A percentile compares a stretch with the other conserved stretches of the same genome.
These are phyloP conservation scores for Colletotrichum simmondsii DNA, from an alignment of 2,329 filamentous ascomycete species.

Conservation along the genomic window DNA sequence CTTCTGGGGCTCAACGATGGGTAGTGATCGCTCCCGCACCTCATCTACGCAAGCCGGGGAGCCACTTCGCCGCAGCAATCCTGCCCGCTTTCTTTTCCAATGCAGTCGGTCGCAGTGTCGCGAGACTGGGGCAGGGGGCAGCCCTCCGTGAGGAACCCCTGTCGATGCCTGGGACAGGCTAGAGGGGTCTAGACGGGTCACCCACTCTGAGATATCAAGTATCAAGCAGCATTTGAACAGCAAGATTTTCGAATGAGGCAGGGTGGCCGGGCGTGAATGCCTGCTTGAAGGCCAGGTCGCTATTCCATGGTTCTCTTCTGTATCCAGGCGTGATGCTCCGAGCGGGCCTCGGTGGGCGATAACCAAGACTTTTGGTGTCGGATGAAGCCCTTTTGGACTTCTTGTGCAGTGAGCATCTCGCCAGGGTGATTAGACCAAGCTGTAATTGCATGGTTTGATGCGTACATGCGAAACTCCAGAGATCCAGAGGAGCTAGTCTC, in stretches of 20 bases:
- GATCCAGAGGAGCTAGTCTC: neutral
- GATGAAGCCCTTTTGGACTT: conserved; percentile 21
- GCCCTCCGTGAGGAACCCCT: conserved; percentile 14
- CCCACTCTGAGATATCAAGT: neutral
- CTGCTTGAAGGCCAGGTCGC: neutral
- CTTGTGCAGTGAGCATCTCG: conserved; percentile 11
- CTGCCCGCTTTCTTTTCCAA: conserved; percentile 25
- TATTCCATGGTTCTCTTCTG: neutral
- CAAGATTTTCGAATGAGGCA: conserved; percentile 3
- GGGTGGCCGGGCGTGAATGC: neutral
- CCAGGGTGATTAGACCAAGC: neutral
- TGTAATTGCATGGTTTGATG: conserved; percentile 7
- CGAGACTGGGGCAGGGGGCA: conserved; percentile 22
- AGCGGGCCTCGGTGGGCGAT: conserved; percentile 23
- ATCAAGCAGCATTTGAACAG: neutral
- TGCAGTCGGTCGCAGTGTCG: conserved; percentile 23
- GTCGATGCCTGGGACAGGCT: conserved; percentile 10
- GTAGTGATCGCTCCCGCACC: conserved; percentile 29
- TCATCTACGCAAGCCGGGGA: conserved; percentile 29
- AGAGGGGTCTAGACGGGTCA: conserved; percentile 9
- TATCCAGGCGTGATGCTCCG: neutral
- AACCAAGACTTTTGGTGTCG: conserved; percentile 17
- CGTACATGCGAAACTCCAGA: neutral
- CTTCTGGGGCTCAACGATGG: conserved; percentile 11
- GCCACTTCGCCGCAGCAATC: conserved; percentile 25